A percentile compares a stretch with the other conserved stretches of the same genome.
Evolutionary conservation across 176 grass and related monocot genomes (phyloP).

Genomic region (Triticum aestivum): IWGSC_CS_RefSeq_v2.1 NC_057794.1:297341501-297342000

Average conservation of each 20-base stretch:
- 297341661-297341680: neutral
- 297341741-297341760: neutral
- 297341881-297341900: neutral
- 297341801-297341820: neutral
- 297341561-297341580: neutral
- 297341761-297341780: neutral
- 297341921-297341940: neutral
- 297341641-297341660: neutral
- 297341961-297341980: neutral
- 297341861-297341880: neutral
- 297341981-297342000: neutral
- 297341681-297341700: neutral
- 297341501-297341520: too few relatives aligned
- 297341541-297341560: neutral
- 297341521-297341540: neutral
- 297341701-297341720: neutral
- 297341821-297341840: constrained; percentile 15
- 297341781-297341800: neutral
- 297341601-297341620: neutral
- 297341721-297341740: neutral
- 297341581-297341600: neutral
- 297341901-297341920: neutral
- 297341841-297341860: neutral
- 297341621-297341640: neutral
- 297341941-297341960: constrained; percentile 2